Conservation (phyloP, 495 filamentous ascomycete species). For the Penicillium silybi region DNA sequence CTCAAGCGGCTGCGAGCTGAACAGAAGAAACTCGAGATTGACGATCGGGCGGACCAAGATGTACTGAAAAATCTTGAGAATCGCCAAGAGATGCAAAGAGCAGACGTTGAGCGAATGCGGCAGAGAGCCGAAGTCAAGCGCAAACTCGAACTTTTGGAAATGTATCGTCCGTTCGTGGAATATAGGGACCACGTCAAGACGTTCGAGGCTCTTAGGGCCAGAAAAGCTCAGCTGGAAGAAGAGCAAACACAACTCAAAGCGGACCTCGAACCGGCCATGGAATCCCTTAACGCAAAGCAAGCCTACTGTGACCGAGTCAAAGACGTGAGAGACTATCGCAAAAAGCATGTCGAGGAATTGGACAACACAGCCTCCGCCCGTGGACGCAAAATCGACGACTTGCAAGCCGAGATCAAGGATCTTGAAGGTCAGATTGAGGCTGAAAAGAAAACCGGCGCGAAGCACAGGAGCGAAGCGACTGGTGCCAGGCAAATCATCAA, state of each 20-base stretch:
- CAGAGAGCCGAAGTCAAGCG: constrained; percentile 66
- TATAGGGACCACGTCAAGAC: constrained; percentile 46
- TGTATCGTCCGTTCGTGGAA: constrained; percentile 57
- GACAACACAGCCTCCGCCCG: constrained; percentile 52
- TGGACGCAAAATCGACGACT: constrained; percentile 43
- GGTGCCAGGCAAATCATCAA: constrained; percentile 41
- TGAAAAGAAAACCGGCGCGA: constrained; percentile 49
- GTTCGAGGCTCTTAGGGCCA: constrained; percentile 42
- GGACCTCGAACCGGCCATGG: constrained; percentile 63
- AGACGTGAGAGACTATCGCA: constrained; percentile 48
- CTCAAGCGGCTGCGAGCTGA: constrained; percentile 65
- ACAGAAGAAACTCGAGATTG: constrained; percentile 61
- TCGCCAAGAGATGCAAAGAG: constrained; percentile 72
- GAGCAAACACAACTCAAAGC: constrained; percentile 55
- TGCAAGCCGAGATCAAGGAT: constrained; percentile 53
- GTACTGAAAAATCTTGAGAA: constrained; percentile 60
- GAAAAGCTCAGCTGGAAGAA: constrained; percentile 39
- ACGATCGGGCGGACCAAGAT: constrained; percentile 57
- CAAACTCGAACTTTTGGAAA: constrained; percentile 63
- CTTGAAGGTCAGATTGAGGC: constrained; percentile 52
- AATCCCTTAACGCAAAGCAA: constrained; percentile 62
- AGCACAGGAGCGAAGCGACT: constrained; percentile 48
- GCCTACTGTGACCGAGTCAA: constrained; percentile 50
- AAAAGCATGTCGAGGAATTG: constrained; percentile 44
- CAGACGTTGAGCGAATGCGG: constrained; percentile 77